Evolutionary conservation across 129 eudicot species (phyloP).

Genomic region (Chrysanthemum seticuspe): DNA sequence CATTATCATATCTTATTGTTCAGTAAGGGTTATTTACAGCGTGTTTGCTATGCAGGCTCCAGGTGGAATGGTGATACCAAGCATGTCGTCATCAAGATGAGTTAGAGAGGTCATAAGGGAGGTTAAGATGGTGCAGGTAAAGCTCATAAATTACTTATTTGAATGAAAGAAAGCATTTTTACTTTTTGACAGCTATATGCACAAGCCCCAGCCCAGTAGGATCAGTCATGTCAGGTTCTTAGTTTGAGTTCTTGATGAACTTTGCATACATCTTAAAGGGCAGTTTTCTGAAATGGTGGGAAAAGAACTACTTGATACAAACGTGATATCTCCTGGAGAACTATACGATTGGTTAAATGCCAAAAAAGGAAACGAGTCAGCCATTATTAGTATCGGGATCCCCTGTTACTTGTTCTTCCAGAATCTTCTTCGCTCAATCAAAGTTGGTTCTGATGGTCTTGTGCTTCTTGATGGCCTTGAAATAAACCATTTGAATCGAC

Average conservation of each 20-base stretch:
- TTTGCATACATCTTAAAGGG: not conserved
- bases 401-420: constrained; percentile 72
- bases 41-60: constrained; percentile 51
- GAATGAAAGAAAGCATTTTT: not conserved
- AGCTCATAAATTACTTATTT: not conserved
- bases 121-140: constrained; percentile 96
- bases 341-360: constrained; percentile 84
- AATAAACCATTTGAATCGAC: constrained; percentile 70
- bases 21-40: no score
- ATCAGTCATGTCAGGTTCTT: not conserved
- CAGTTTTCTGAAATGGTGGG: constrained; percentile 51
- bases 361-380: constrained; percentile 50
- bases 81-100: constrained; percentile 68
- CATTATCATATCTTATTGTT: no score
- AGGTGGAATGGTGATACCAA: constrained; percentile 65
- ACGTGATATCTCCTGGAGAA: constrained; percentile 52
- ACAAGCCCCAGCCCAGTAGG: not conserved
- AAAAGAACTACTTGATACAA: constrained; percentile 65
- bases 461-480: constrained; percentile 69
- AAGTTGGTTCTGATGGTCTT: constrained; percentile 76
- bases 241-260: not conserved
- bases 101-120: constrained; percentile 81
- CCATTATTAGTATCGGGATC: constrained; percentile 61
- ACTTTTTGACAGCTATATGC: no score
- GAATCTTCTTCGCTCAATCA: constrained; percentile 53